phyloP scores from a whole-genome alignment of 331 rosid species.

The Rosa hybrid region DNA sequence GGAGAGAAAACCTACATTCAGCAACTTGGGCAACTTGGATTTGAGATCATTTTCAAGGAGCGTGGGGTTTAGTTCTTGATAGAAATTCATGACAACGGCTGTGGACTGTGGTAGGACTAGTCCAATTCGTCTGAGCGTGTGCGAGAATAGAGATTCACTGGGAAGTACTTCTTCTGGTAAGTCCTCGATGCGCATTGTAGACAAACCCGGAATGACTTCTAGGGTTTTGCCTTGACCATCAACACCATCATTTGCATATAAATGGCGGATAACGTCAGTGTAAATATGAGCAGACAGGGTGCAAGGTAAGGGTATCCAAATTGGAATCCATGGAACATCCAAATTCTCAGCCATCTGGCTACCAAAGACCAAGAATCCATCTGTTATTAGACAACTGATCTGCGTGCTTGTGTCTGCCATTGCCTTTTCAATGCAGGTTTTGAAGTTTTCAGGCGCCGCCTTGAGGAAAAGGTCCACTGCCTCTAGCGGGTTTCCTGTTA shows the following conservation, averaged over 20 bases:
- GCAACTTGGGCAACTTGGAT: conserved; percentile 25
- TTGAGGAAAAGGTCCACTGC: conserved; percentile 35
- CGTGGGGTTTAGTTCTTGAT: conserved; percentile 35
- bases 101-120: conserved; percentile 34
- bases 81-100: conserved; percentile 39
- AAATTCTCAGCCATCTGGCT: conserved; percentile 27
- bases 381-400: conserved; percentile 41
- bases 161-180: conserved; percentile 23
- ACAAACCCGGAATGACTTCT: conserved; percentile 46
- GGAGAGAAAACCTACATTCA: conserved; percentile 43
- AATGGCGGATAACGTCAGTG: conserved; percentile 27
- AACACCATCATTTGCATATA: not conserved
- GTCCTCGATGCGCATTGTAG: conserved; percentile 34
- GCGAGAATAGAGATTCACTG: conserved; percentile 29
- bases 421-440: conserved; percentile 29
- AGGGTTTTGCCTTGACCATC: conserved; percentile 13
- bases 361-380: conserved; percentile 40
- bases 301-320: conserved; percentile 38
- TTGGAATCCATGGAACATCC: conserved; percentile 46
- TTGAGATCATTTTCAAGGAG: conserved; percentile 32
- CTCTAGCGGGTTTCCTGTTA: conserved; percentile 24
- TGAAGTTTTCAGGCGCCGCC: conserved; percentile 37
- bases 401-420: conserved; percentile 14
- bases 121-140: conserved; percentile 23
- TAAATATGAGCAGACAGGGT: conserved; percentile 44